These are phyloP conservation scores for Hypsizygus ulmarius DNA, from an alignment of 1,284 basidiomycete genomes.

Conservation along the genomic window DNA sequence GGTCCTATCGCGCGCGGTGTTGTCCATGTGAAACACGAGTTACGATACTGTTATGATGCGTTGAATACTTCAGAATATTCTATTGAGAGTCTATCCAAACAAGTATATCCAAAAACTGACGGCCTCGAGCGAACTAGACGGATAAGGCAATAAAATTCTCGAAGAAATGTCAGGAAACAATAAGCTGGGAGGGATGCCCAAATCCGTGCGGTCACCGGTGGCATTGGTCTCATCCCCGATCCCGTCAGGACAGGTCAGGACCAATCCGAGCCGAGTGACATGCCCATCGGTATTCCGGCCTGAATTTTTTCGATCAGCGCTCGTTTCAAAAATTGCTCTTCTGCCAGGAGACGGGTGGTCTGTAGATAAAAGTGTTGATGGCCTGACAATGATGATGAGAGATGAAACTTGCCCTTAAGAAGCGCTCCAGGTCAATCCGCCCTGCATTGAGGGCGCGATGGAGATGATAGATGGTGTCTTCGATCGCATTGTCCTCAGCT, in stretches of 20 bases:
- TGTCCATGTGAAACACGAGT: no score
- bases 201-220: background rate
- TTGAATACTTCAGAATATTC: no score
- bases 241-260: slow-evolving; percentile 17
- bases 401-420: slow-evolving; percentile 69
- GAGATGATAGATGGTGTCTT: slow-evolving; percentile 97
- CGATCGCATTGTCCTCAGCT: slow-evolving; percentile 98
- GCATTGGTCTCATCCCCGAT: slow-evolving; percentile 1
- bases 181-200: slow-evolving; percentile 9
- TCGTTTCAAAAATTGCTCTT: slow-evolving; percentile 94
- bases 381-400: slow-evolving; percentile 13
- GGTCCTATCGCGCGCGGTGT: no score
- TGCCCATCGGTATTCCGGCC: slow-evolving; percentile 61
- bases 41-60: no score
- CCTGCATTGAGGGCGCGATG: slow-evolving; percentile 92
- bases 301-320: slow-evolving; percentile 88
- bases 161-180: slow-evolving; percentile 27
- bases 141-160: slow-evolving; percentile 37
- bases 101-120: background rate
- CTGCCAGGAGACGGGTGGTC: slow-evolving; percentile 84
- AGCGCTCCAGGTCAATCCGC: slow-evolving; percentile 88
- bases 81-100: background rate
- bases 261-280: slow-evolving; percentile 33
- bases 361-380: slow-evolving; percentile 31
- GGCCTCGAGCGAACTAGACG: slow-evolving; percentile 26